Evolutionary conservation across 306 rosid genomes (phyloP), one percentile per base, ranked within the genome.

Genomic region (Acacia confusa): DNA sequence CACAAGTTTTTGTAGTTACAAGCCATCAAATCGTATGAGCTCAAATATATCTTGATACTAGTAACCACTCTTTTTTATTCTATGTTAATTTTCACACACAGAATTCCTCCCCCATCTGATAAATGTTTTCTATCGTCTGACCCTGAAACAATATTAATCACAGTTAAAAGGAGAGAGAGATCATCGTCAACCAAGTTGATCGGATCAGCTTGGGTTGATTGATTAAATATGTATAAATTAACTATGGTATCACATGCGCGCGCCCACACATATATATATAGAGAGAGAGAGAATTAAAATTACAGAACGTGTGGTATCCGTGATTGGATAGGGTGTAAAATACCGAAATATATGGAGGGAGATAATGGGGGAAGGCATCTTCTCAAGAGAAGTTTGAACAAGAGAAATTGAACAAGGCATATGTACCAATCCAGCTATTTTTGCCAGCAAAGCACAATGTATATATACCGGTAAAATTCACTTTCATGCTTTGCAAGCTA

Each of bases 281-380:
- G 32, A 24, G 32, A 11, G 28, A 0, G 44, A 28, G 28, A 27
- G 43, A 38, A 24, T 38, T 5, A 19, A 38, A 22, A 67, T 67
- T 58, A 75, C 64, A 67, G 52, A 10, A 22, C 65, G 69, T 16
- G 58, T 70, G 72, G 82, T 77, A 78, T 82, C 40, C 74, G 71
- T 72, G 27, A 53, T 53, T 19, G 60, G 60, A 17, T 76, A 44
- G 83, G 85, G 58, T 77, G 85, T 82, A 84, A 84, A 86, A 84
- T 82, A 76, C 82, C 70, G 82, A 63, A 70, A 58, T 22, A 65
- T 67, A 52, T 79, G 50, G 87, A 76, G 70, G 87, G 83, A 72
- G 72, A 84, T 71, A 78, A 82, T 86, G 82, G 82, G 82, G 81
- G 53, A 77, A 77, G 84, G 84, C 86, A 85, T 88, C 88, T 85